Evolutionary conservation across 2,329 filamentous ascomycete species (phyloP), one percentile per base, ranked within the genome.

Genomic region (Beauveria caledonica): DNA sequence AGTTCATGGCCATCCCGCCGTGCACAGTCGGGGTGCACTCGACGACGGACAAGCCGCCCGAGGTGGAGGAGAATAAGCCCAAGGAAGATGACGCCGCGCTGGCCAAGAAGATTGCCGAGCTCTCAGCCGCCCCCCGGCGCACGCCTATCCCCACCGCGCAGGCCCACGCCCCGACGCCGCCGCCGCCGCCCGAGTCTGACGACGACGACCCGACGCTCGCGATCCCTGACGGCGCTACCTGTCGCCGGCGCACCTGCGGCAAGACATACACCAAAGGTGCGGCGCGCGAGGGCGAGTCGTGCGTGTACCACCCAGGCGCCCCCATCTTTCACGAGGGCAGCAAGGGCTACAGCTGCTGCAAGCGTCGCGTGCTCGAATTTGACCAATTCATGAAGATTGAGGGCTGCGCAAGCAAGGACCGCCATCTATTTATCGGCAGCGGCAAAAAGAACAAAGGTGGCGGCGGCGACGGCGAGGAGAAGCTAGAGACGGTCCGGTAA

Each of bases 261-360:
- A 77, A 76, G 17, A 79, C 76, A 45, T 95, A 92, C 74, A 81
- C 80, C 60, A 82, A 82, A 63, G 83, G 82, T 0, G 71, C 77
- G 48, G 73, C 77, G 39, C 78, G 89, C 65, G 85, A 88, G 36
- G 83, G 79, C 1, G 92, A 97, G 77, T 80, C 84, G 63, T 99
- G 94, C 71, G 81, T 90, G 51, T 87, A 96, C 70, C 94, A 99
- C 74, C 92, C 94, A 0, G 94, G 94, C 5, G 85, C 83, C 23
- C 90, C 94, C 25, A 87, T 99, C 66, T 99, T 99, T 77, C 94
- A 99, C 73, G 94, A 99, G 78, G 94, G 94, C 40, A 96, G 90
- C 77, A 99, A 99, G 78, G 94, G 94, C 1, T 99, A 94, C 81
- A 92, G 86, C 62, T 99, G 94, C 79, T 99, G 94, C 78, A 97